These are phyloP conservation scores for Torulaspora globosa DNA, from an alignment of 1,139 yeast species.

Conservation along the genomic window DNA sequence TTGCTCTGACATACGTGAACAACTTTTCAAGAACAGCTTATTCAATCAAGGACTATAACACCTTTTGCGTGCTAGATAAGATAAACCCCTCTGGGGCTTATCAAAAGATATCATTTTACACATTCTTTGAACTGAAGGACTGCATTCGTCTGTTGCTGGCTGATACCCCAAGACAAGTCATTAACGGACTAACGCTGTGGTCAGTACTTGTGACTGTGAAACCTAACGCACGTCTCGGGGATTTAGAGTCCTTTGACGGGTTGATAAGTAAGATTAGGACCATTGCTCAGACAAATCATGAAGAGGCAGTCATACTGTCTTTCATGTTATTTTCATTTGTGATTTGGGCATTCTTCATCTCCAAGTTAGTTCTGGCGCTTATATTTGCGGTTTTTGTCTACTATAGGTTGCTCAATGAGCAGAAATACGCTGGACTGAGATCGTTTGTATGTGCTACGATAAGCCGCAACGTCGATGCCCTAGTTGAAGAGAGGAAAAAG, in stretches of 20 bases:
- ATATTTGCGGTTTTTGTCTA: constrained; percentile 54
- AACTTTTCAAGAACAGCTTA: constrained; percentile 56
- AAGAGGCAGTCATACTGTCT: constrained; percentile 66
- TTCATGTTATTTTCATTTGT: constrained; percentile 71
- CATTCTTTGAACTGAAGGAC: constrained; percentile 62
- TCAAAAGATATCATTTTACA: constrained; percentile 65
- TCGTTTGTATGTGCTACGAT: constrained; percentile 32
- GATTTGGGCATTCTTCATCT: constrained; percentile 70
- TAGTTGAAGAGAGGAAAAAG: constrained; percentile 23
- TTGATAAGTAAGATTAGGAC: constrained; percentile 51
- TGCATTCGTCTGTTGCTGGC: constrained; percentile 66
- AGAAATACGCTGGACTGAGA: constrained; percentile 24
- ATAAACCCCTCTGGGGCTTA: constrained; percentile 60
- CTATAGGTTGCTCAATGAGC: constrained; percentile 40
- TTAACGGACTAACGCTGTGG: constrained; percentile 70
- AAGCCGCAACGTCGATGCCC: constrained; percentile 28
- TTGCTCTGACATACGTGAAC: constrained; percentile 69
- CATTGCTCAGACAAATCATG: constrained; percentile 57
- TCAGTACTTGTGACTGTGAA: constrained; percentile 43
- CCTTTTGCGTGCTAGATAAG: constrained; percentile 67
- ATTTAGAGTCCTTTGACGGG: constrained; percentile 40
- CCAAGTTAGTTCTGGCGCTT: constrained; percentile 56
- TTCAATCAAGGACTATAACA: constrained; percentile 54
- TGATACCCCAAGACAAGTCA: constrained; percentile 85
- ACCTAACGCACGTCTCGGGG: constrained; percentile 35